Evolutionary conservation across 2,329 filamentous ascomycete species (phyloP).

Genomic region (Plenodomus tracheiphilus): DNA sequence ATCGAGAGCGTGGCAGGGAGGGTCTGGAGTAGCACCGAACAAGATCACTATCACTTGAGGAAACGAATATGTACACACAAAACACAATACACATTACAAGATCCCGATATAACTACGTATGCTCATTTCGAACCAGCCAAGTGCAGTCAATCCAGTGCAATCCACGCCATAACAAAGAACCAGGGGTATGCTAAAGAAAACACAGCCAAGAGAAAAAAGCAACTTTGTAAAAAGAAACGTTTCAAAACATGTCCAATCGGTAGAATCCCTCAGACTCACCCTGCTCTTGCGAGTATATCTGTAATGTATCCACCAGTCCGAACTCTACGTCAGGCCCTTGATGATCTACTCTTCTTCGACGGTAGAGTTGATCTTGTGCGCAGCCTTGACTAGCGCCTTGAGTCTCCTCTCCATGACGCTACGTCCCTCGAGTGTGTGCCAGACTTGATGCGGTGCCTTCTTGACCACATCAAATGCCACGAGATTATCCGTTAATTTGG

Average conservation of each 20-base stretch:
- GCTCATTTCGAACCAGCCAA: not conserved
- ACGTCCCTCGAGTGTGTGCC: constrained; percentile 74
- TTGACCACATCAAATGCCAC: constrained; percentile 85
- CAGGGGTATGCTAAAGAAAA: constrained; percentile 15
- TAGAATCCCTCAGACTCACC: not conserved
- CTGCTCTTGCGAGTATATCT: too few relatives aligned
- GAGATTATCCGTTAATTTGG: constrained; percentile 76
- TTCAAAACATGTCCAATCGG: not conserved
- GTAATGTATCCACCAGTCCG: too few relatives aligned
- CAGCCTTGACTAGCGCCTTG: constrained; percentile 63
- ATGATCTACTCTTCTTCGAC: constrained; percentile 1
- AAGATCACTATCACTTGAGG: too few relatives aligned
- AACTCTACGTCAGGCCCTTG: not conserved
- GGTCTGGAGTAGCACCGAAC: too few relatives aligned
- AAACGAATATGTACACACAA: too few relatives aligned
- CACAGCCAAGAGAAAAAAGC: not conserved
- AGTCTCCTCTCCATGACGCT: constrained; percentile 78
- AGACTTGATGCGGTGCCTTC: constrained; percentile 83
- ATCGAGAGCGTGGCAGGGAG: too few relatives aligned
- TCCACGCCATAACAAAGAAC: not conserved
- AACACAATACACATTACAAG: not conserved
- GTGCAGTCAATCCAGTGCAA: not conserved
- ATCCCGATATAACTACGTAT: too few relatives aligned
- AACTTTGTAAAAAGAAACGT: too few relatives aligned
- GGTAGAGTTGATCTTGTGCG: constrained; percentile 16